phyloP scores from a whole-genome alignment of 768 basidiomycete genomes.

The Tricholoma hemisulphureum region DNA sequence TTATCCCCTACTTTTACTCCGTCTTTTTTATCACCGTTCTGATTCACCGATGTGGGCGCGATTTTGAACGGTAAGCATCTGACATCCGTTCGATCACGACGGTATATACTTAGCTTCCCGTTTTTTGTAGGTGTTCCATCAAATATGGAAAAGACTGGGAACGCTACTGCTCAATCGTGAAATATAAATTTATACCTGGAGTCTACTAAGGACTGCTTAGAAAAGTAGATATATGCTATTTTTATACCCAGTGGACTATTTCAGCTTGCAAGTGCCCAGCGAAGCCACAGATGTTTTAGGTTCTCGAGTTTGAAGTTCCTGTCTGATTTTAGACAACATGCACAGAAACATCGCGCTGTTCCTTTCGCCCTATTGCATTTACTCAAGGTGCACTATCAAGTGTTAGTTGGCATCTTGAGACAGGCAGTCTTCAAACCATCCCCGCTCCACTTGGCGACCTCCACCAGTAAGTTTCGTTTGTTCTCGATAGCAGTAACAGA shows the following conservation, averaged over 20 bases:
- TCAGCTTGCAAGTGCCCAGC: not conserved
- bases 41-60: conserved; percentile 85
- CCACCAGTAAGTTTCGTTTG: conserved; percentile 69
- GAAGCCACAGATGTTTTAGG: too few relatives aligned
- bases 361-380: too few relatives aligned
- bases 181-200: conserved; percentile 86
- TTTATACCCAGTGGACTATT: not conserved
- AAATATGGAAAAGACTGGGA: conserved; percentile 98
- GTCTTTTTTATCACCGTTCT: conserved; percentile 94
- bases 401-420: conserved; percentile 70
- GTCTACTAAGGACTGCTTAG: conserved; percentile 57
- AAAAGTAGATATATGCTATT: not conserved
- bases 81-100: not conserved
- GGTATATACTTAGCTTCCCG: conserved; percentile 4
- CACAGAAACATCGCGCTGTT: too few relatives aligned
- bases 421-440: conserved; percentile 77
- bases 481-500: conserved; percentile 71
- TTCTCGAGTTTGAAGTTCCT: too few relatives aligned
- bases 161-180: conserved; percentile 81
- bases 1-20: conserved; percentile 96
- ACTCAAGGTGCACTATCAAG: not conserved
- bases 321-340: not conserved
- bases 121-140: conserved; percentile 58
- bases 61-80: conserved; percentile 78
- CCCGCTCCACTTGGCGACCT: conserved; percentile 84